A percentile compares a stretch with the other conserved stretches of the same genome.
These are phyloP conservation scores for Rubia yunnanensis DNA, from an alignment of 257 asterid genomes.

Conservation along the genomic window DNA sequence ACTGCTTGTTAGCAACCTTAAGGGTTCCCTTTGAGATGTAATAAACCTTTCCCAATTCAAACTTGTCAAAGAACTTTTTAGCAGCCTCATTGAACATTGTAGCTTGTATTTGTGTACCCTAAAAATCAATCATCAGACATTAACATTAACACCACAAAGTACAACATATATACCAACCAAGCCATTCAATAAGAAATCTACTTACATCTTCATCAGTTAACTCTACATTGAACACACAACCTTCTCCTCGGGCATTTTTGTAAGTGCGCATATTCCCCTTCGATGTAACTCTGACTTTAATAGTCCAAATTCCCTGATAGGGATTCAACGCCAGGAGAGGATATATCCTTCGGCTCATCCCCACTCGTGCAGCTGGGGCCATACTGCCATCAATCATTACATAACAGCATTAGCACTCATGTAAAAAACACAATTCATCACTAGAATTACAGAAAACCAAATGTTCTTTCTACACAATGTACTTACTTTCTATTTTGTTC, in stretches of 20 bases:
- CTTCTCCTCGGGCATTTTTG: conserved; percentile 85
- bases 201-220: conserved; percentile 95
- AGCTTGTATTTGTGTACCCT: conserved; percentile 99
- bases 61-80: conserved; percentile 68
- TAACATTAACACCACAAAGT: background rate
- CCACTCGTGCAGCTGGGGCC: conserved; percentile 78
- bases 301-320: conserved; percentile 90
- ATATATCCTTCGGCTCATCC: conserved; percentile 73
- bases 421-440: background rate
- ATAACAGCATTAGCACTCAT: background rate
- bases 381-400: conserved; percentile 34
- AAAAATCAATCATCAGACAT: conserved; percentile 8
- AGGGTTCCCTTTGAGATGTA: conserved; percentile 84
- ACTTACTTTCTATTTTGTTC: conserved; percentile 79
- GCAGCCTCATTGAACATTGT: conserved; percentile 98
- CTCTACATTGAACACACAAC: conserved; percentile 95
- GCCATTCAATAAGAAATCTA: background rate
- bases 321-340: conserved; percentile 92
- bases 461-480: background rate
- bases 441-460: background rate
- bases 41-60: conserved; percentile 85
- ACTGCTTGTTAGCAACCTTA: conserved; percentile 83
- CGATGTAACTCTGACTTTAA: conserved; percentile 69
- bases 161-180: background rate
- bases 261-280: conserved; percentile 72